Percentiles rank a stretch among this genome's conserved stretches.
Conservation (phyloP, 345 rosid species). For the Eutrema heterophyllum region DNA sequence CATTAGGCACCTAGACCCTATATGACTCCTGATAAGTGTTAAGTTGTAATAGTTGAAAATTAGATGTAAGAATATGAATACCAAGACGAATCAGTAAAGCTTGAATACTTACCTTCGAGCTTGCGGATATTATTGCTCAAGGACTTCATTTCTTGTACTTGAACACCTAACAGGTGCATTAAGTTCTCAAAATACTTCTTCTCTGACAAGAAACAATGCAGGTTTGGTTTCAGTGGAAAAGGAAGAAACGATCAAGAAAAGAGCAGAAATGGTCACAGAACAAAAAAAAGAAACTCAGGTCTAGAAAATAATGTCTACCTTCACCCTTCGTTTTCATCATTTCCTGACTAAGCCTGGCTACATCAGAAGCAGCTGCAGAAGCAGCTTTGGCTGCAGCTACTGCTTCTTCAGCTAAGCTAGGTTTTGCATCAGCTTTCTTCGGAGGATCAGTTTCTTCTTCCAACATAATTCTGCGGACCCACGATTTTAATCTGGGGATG, state of each 20-base stretch:
- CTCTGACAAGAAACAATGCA: conserved; percentile 45
- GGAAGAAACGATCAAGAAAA: neutral
- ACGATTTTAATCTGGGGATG: conserved; percentile 74
- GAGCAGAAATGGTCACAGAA: neutral
- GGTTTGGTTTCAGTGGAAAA: neutral
- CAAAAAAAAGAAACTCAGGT: neutral
- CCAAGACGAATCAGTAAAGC: neutral
- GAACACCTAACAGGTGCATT: conserved; percentile 55
- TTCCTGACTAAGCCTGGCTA: conserved; percentile 86
- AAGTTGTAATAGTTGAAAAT: neutral
- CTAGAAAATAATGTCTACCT: conserved; percentile 39
- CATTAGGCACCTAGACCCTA: neutral
- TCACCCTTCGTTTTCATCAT: conserved; percentile 59
- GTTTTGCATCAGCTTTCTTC: conserved; percentile 45
- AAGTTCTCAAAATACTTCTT: conserved; percentile 58
- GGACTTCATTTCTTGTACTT: conserved; percentile 84
- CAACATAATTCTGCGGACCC: conserved; percentile 73
- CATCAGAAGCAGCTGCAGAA: conserved; percentile 84
- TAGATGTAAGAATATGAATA: neutral
- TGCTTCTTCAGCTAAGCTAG: conserved; percentile 85
- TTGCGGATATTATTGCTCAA: conserved; percentile 57
- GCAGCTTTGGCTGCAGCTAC: conserved; percentile 94
- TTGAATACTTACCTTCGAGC: conserved; percentile 54
- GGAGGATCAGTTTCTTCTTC: conserved; percentile 66
- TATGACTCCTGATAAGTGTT: neutral